Evolutionary conservation across 2,329 filamentous ascomycete genomes (phyloP), one percentile per base, ranked within the genome.

Genomic region (Endothia cerciana): DNA sequence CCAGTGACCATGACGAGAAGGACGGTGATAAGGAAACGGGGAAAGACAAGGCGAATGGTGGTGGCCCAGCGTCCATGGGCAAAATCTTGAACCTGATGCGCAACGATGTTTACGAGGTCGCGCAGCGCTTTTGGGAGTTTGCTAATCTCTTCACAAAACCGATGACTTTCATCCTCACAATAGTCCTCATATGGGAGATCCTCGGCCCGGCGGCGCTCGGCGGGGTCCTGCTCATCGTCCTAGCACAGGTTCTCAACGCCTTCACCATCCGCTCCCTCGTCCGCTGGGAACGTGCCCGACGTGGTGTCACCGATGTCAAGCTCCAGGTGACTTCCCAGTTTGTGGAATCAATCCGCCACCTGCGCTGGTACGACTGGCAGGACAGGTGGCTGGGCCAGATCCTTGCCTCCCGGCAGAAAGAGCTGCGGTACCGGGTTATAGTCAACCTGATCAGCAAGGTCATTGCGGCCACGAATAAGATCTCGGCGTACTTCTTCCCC

Each of bases 71-170:
- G 0, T 93, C 91, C 0, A 94, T 94, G 78, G 93, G 93, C 8
- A 97, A 97, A 74, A 95, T 97, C 61, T 85, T 97, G 68, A 97
- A 97, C 72, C 78, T 97, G 2, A 91, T 97, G 82, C 89, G 92
- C 59, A 88, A 85, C 66, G 92, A 95, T 74, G 91, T 91, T 0
- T 95, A 94, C 73, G 91, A 94, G 74, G 87, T 94, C 47, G 86
- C 92, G 2, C 92, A 94, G 72, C 81, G 91, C 53, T 95, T 97
- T 72, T 97, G 93, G 93, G 93, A 97, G 67, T 91, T 95, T 62
- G 85, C 91, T 1, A 82, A 82, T n/a, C 80, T 97, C 1, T 80
- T 96, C 49, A 89, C 89, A 3, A 91, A 91, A 68, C 93, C 93
- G 0, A 77, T 95, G 19, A 91, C 90, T 66, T 84, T 94, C n/a